A percentile compares a stretch with the other conserved stretches of the same genome.
Evolutionary conservation across 1,139 yeast species (phyloP).

Genomic region (Meyerozyma athensensis): DNA sequence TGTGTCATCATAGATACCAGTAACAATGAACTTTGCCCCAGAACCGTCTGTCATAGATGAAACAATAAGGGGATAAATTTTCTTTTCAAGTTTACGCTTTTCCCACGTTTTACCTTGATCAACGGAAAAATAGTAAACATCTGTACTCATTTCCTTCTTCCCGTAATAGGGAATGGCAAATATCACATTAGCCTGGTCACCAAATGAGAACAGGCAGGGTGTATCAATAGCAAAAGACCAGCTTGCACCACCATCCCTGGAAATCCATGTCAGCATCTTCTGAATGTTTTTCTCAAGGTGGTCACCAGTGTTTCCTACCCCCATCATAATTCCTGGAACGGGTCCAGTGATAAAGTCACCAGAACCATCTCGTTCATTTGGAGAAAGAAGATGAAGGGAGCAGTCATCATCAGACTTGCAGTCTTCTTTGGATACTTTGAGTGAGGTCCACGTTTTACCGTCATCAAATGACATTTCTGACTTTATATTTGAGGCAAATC

Average conservation of each 20-base stretch:
- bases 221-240: conserved; percentile 60
- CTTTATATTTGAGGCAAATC: conserved; percentile 13
- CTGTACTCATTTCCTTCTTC: conserved; percentile 11
- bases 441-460: conserved; percentile 57
- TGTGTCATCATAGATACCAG: conserved; percentile 37
- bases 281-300: conserved; percentile 18
- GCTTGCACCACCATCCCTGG: conserved; percentile 73
- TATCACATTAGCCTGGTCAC: conserved; percentile 77
- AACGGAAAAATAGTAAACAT: conserved; percentile 52
- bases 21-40: conserved; percentile 53
- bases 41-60: conserved; percentile 74
- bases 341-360: conserved; percentile 58
- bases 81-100: conserved; percentile 42
- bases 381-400: conserved; percentile 51
- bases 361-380: conserved; percentile 49
- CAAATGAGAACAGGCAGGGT: conserved; percentile 59
- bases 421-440: conserved; percentile 43
- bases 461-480: conserved; percentile 53
- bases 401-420: conserved; percentile 47
- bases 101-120: conserved; percentile 76
- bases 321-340: conserved; percentile 69
- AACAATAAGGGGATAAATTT: conserved; percentile 42
- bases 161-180: conserved; percentile 51
- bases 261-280: conserved; percentile 50
- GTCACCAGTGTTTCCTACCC: conserved; percentile 51